Evolutionary conservation across 176 grass and related monocot genomes (phyloP).

Genomic region (Carex pumila): DNA sequence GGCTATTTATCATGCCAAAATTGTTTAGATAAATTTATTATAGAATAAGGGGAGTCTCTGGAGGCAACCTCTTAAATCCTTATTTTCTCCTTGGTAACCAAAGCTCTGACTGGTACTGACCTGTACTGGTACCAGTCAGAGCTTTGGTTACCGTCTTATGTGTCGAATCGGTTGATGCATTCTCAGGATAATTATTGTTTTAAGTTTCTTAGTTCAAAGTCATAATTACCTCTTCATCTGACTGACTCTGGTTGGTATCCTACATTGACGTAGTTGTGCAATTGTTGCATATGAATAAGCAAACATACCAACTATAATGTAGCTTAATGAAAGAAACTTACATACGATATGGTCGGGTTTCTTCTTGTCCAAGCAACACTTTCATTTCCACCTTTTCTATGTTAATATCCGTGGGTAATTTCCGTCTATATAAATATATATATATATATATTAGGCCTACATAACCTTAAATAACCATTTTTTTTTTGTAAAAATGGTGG

Average conservation of each 20-base stretch:
- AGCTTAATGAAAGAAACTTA: not conserved
- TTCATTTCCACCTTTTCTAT: not conserved
- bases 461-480: not conserved
- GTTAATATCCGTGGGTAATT: not conserved
- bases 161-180: not conserved
- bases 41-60: not conserved
- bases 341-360: not conserved
- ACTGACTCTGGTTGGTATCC: not conserved
- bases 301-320: not conserved
- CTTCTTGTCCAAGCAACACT: not conserved
- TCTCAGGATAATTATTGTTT: not conserved
- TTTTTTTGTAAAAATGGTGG: not conserved
- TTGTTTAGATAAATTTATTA: not conserved
- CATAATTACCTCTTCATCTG: not conserved
- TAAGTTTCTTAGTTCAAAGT: not conserved
- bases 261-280: not conserved
- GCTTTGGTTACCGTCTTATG: not conserved
- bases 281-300: not conserved
- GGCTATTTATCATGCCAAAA: not conserved
- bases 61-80: not conserved
- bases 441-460: not conserved
- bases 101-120: not conserved
- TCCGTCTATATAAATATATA: not conserved
- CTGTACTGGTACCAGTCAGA: too few relatives aligned
- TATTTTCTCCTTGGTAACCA: not conserved